Conservation (phyloP, 306 rosid genomes). For the Abrus precatorius region DNA sequence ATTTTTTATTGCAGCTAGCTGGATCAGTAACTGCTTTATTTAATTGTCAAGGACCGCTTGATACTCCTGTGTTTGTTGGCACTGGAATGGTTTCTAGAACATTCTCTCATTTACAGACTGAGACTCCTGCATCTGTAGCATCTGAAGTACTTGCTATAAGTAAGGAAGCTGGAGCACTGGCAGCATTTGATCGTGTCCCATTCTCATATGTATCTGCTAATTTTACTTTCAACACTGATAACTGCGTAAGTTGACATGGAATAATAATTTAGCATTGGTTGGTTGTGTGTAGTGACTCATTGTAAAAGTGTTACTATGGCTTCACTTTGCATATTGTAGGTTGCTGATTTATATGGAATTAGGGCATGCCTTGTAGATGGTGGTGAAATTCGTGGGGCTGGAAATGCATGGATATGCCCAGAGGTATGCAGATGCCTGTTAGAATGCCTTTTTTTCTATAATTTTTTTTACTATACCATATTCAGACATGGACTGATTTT, state of each 20-base stretch:
- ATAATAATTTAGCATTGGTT: slow-evolving; percentile 15
- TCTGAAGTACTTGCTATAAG: slow-evolving; percentile 78
- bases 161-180: slow-evolving; percentile 94
- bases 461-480: not conserved
- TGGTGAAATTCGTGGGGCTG: slow-evolving; percentile 99
- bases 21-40: slow-evolving; percentile 95
- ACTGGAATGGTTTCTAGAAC: slow-evolving; percentile 98
- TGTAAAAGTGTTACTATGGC: slow-evolving; percentile 29
- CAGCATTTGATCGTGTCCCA: slow-evolving; percentile 91
- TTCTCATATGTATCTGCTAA: slow-evolving; percentile 94
- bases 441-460: slow-evolving; percentile 8
- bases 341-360: slow-evolving; percentile 95
- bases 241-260: slow-evolving; percentile 76
- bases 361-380: slow-evolving; percentile 97
- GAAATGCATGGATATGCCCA: slow-evolving; percentile 98
- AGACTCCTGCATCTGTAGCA: slow-evolving; percentile 74
- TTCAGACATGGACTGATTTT: too few species aligned
- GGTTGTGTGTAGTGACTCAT: slow-evolving; percentile 14
- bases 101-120: slow-evolving; percentile 64
- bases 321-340: slow-evolving; percentile 59
- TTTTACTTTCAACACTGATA: slow-evolving; percentile 92
- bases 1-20: slow-evolving; percentile 74
- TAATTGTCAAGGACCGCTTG: slow-evolving; percentile 98
- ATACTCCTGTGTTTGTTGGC: slow-evolving; percentile 93
- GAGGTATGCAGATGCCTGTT: slow-evolving; percentile 68